Base-by-base conservation (phyloP, 2,329 filamentous ascomycete genomes). In the Paecilomyces sp. region DNA sequence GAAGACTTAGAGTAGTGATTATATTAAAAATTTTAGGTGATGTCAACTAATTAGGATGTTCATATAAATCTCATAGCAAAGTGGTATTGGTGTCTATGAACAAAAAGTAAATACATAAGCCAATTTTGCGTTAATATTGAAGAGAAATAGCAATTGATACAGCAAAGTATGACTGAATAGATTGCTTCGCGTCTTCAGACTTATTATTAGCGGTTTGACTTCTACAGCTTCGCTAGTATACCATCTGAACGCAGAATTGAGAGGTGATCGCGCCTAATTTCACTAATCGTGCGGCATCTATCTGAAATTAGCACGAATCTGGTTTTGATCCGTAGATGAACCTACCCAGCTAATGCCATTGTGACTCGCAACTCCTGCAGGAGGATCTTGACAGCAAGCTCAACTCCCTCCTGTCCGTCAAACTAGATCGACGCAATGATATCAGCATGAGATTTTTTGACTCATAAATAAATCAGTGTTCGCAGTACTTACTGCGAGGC, bases 311-410 rank as follows among this genome's bases (percentile, higher is more conserved):
- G 34, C 34, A 36, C 12, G 61, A 61, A 54, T 71, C 63, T 9
- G 65, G 67, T 11, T 65, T 67, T 57, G 69, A 72, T 47, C 68
- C 71, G 24, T 8, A 34, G 33, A 30, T 22, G n/a, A 56, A 65
- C 67, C 50, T 59, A 71, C 66, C 71, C 71, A 34, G 71, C 69
- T 9, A 74, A 56, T 22, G 66, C 67, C 71, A 74, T 73, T 3
- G 68, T 69, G 31, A 69, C 68, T 57, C 60, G 63, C 30, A 75
- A 60, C 56, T 75, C 72, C 59, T 72, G 64, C 31, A 65, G 61
- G 36, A 75, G 62, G 22, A 74, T 70, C 55, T 66, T 64, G 15
- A 75, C 62, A 6, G 67, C 71, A 47, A 74, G 58, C 41, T 75
- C 72, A 3, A 74, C 71, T 5, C 71, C 71, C 34, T 36, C 2